These are phyloP conservation scores for barley (Hordeum vulgare) DNA, from an alignment of 176 grass and related monocot species.

Conservation along the genomic window DNA sequence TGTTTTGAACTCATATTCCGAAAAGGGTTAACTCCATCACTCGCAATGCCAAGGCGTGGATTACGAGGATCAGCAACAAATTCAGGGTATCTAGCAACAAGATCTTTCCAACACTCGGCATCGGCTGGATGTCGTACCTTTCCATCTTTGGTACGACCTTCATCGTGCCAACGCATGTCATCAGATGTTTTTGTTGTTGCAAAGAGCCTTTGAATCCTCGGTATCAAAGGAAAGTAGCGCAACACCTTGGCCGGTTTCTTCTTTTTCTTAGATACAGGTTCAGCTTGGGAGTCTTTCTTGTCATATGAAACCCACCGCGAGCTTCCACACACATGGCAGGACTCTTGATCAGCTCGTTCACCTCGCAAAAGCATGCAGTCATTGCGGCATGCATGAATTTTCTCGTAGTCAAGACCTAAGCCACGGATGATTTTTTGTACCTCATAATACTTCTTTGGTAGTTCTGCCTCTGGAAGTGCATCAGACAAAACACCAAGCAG, in stretches of 20 bases:
- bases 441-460: too few species aligned
- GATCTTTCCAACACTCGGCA: neutral
- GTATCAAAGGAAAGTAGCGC: slow-evolving; percentile 25
- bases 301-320: neutral
- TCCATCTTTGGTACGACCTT: neutral
- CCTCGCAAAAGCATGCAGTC: slow-evolving; percentile 8
- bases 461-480: too few species aligned
- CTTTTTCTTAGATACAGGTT: neutral
- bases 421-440: neutral
- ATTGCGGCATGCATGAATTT: slow-evolving; percentile 31
- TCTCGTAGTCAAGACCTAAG: neutral
- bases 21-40: neutral
- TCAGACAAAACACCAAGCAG: too few species aligned
- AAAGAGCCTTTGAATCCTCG: slow-evolving; percentile 14
- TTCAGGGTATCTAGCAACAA: neutral
- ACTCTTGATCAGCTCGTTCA: neutral
- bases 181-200: neutral
- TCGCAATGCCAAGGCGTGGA: neutral
- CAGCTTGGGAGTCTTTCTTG: neutral
- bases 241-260: slow-evolving; percentile 23
- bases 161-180: slow-evolving; percentile 17
- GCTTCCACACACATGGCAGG: neutral
- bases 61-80: neutral
- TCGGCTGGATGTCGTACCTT: neutral
- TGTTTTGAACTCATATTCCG: neutral